Evolutionary conservation across 2,329 filamentous ascomycete genomes (phyloP).

Genomic region (Alternaria sp.): DNA sequence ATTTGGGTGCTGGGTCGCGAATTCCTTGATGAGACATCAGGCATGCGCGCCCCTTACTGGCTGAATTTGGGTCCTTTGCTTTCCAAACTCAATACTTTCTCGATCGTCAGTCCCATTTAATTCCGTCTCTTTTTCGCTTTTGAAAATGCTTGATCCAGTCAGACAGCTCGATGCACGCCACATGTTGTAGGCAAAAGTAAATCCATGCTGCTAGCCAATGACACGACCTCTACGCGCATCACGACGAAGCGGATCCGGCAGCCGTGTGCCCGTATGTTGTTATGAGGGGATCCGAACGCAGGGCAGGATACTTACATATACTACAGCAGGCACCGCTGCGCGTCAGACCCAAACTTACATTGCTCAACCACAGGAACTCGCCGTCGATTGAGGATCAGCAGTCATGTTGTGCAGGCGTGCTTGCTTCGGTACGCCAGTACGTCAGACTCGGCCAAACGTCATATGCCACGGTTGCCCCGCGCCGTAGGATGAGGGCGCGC

Average conservation of each 20-base stretch:
- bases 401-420: neutral
- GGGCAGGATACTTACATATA: constrained; percentile 6
- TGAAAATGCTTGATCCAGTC: neutral
- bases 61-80: neutral
- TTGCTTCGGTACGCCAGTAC: neutral
- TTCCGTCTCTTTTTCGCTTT: neutral
- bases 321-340: neutral
- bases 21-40: neutral
- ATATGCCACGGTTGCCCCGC: constrained; percentile 21
- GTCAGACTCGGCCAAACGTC: constrained; percentile 14
- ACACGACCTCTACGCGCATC: neutral
- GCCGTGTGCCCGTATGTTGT: neutral
- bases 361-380: neutral
- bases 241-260: constrained; percentile 13
- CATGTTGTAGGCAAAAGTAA: neutral
- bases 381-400: neutral
- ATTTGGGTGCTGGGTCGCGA: neutral
- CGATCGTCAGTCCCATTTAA: neutral
- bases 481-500: constrained; percentile 14
- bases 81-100: neutral
- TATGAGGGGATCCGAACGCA: constrained; percentile 14
- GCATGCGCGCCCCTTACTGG: too few species aligned
- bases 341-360: neutral
- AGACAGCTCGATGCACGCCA: neutral
- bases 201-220: neutral